These are phyloP conservation scores for Mallotus repandus DNA, from an alignment of 441 rosid genomes.

Conservation along the genomic window DNA sequence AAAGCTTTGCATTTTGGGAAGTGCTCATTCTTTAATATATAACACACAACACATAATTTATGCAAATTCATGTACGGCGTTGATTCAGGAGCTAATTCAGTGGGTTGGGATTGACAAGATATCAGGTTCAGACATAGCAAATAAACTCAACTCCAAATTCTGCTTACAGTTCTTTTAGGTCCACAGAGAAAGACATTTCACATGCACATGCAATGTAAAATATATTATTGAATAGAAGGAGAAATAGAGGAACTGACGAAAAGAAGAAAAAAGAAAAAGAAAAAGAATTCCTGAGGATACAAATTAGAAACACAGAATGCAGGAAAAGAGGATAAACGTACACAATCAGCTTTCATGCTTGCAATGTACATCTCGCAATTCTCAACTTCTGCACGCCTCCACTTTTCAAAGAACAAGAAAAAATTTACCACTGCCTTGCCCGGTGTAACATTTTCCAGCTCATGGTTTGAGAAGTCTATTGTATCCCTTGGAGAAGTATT, in stretches of 20 bases:
- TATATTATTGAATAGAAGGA: not conserved
- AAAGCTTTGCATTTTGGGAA: too few relatives aligned
- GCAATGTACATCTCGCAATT: conserved; percentile 56
- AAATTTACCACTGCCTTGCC: conserved; percentile 61
- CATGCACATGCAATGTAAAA: too few relatives aligned
- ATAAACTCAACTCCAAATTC: not conserved
- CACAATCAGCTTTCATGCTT: conserved; percentile 62
- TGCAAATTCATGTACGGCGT: not conserved
- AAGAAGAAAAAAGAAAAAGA: too few relatives aligned
- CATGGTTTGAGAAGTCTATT: conserved; percentile 36
- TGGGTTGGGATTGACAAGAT: not conserved
- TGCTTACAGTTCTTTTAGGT: too few relatives aligned
- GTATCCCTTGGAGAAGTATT: conserved; percentile 81
- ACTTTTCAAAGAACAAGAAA: conserved; percentile 76
- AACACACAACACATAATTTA: too few relatives aligned
- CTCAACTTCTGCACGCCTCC: conserved; percentile 91
- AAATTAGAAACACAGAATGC: too few relatives aligned
- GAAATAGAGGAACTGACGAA: conserved; percentile 8
- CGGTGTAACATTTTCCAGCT: conserved; percentile 42
- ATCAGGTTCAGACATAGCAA: not conserved
- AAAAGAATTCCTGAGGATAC: too few relatives aligned
- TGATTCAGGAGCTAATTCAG: not conserved
- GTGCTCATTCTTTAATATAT: too few relatives aligned
- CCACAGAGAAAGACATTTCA: too few relatives aligned
- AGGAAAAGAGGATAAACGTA: conserved; percentile 33